Base-by-base conservation (phyloP, 31 red algal genomes). In the Bonnemaisonia californica region DNA sequence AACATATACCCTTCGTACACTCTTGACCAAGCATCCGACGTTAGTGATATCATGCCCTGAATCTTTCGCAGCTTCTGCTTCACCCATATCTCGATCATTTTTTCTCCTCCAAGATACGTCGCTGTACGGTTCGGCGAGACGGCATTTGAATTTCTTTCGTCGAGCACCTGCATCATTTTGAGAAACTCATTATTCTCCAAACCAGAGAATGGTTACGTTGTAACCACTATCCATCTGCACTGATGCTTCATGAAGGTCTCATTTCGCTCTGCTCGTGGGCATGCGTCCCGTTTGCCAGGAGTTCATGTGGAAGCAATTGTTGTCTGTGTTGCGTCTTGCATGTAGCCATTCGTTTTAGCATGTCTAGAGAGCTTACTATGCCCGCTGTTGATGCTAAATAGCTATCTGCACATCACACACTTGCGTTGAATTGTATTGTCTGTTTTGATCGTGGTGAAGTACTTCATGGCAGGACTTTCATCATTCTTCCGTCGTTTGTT, bases 21-120 rank as follows among this genome's bases (percentile, higher is more conserved):
- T 33, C 35, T 68, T 68, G 63, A 26, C 63, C 63, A 68, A 23
- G 63, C 63, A 68, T 68, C 63, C 0, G 0, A n/a, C n/a, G 63
- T 68, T 0, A 68, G 63, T 8, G 30, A 36, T 4, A 68, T 16
- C 4, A n/a, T 35, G 31, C 4, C 0, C 5, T 0, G 0, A 68
- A 4, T 35, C 29, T 32, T 35, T 33, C 30, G n/a, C 36, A 68
- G 4, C 27, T 34, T 33, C 4, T 23, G n/a, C 35, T 0, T 68
- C n/a, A 68, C 35, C 31, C 36, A 0, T 0, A 35, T 35, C 0
- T 0, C 19, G 7, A 30, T 63, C 28, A 34, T 16, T 0, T 35
- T 30, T 68, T 23, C 1, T 36, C 35, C 12, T 68, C 7, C 1
- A 18, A 36, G 27, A 33, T 35, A 11, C 28, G 0, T 4, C 63